These are phyloP conservation scores for Blastomyces parvus DNA, from an alignment of 2,329 filamentous ascomycete species.

Conservation along the genomic window DNA sequence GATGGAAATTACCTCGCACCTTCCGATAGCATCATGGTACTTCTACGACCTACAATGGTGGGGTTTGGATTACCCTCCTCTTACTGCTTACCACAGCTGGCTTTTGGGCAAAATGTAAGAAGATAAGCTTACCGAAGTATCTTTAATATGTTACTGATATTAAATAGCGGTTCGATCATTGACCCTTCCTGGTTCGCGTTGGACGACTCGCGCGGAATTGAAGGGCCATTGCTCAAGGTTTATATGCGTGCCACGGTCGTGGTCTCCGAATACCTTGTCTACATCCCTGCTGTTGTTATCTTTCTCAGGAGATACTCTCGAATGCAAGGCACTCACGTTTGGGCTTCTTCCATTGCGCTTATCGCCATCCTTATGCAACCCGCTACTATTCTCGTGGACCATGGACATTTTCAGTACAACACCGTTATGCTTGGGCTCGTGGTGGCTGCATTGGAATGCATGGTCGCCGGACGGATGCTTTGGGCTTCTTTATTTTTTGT, in stretches of 20 bases:
- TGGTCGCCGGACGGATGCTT: conserved; percentile 71
- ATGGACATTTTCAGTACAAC: conserved; percentile 96
- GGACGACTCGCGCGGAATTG: conserved; percentile 67
- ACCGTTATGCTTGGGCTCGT: conserved; percentile 95
- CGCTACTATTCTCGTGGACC: conserved; percentile 80
- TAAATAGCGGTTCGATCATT: conserved; percentile 57
- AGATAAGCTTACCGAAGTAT: conserved; percentile 9
- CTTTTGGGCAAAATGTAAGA: conserved; percentile 68
- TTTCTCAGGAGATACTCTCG: conserved; percentile 75
- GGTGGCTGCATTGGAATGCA: conserved; percentile 75
- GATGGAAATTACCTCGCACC: conserved; percentile 90
- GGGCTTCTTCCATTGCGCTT: conserved; percentile 75
- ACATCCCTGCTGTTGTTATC: conserved; percentile 73
- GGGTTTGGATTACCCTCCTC: conserved; percentile 93
- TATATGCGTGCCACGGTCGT: conserved; percentile 94
- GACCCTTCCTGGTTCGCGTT: conserved; percentile 82
- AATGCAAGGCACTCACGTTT: conserved; percentile 64
- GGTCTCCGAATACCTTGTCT: conserved; percentile 81
- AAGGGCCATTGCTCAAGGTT: conserved; percentile 72
- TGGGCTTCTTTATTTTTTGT: conserved; percentile 96
- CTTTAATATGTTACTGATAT: background rate
- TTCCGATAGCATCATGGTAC: conserved; percentile 93
- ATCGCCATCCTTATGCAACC: conserved; percentile 90
- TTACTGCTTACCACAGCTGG: conserved; percentile 98
- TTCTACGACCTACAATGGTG: conserved; percentile 95